These are phyloP conservation scores for Sporothrix inflata DNA, from an alignment of 2,329 filamentous ascomycete genomes.

Conservation along the genomic window DNA sequence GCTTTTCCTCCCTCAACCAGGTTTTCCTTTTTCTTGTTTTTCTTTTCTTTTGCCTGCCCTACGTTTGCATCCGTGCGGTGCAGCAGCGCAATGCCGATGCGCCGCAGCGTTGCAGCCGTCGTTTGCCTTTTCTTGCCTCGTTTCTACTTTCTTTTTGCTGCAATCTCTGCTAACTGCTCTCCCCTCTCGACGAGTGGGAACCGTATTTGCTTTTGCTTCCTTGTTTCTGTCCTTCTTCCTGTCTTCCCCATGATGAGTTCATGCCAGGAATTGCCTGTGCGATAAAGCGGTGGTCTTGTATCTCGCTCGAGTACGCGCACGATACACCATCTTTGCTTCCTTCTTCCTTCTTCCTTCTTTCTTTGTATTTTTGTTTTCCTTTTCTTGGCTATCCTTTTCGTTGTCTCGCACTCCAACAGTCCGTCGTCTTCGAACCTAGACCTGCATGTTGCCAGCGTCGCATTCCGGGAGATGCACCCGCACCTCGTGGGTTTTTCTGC, in stretches of 20 bases:
- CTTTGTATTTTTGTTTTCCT: not conserved
- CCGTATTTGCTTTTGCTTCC: not conserved
- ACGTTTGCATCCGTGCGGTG: not conserved
- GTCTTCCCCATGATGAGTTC: not conserved
- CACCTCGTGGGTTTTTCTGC: not conserved
- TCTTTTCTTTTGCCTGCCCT: not conserved
- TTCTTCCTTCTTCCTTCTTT: conserved; percentile 14
- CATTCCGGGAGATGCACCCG: not conserved
- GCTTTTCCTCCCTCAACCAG: not conserved
- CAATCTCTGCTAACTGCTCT: not conserved
- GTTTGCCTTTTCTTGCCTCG: not conserved
- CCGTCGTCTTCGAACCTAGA: not conserved
- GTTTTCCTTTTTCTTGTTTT: too few species aligned
- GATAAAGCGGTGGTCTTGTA: not conserved
- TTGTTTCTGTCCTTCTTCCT: not conserved
- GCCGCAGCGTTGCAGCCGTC: not conserved
- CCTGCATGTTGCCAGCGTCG: not conserved
- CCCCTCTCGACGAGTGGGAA: not conserved
- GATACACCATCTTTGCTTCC: conserved; percentile 5
- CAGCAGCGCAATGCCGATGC: not conserved
- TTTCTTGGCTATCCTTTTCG: not conserved
- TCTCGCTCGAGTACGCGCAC: not conserved
- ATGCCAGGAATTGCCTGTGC: not conserved
- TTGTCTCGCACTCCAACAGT: conserved; percentile 8
- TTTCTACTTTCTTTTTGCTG: not conserved